phyloP scores from a whole-genome alignment of 139 green algal genomes.

The Chlamydomonas sp. region DNA sequence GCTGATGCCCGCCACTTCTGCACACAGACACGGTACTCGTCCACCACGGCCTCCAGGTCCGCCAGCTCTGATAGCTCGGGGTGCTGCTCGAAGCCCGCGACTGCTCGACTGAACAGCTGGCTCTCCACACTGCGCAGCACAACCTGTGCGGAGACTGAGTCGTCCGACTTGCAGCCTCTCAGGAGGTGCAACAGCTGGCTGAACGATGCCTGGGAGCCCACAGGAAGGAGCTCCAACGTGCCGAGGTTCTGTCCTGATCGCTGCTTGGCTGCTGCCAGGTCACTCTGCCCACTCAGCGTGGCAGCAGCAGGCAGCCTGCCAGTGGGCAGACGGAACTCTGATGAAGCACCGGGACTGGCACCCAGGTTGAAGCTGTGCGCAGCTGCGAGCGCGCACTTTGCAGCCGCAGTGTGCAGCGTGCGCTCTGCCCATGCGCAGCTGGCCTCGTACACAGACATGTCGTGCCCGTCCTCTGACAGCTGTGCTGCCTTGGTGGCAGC shows the following conservation, averaged over 20 bases:
- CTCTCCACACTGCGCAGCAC: slow-evolving; percentile 28
- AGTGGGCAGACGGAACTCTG: not conserved
- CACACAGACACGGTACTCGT: slow-evolving; percentile 26
- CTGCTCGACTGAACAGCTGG: slow-evolving; percentile 29
- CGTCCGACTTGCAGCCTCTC: too few species aligned
- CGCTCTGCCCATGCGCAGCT: not conserved
- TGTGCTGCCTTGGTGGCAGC: slow-evolving; percentile 19
- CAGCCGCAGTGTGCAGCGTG: slow-evolving; percentile 3
- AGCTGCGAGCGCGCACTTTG: not conserved
- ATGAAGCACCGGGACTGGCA: not conserved
- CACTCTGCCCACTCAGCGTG: not conserved
- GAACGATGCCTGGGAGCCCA: too few species aligned
- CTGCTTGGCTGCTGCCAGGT: not conserved
- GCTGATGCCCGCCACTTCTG: too few species aligned
- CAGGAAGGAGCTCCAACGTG: not conserved
- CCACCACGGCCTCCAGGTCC: slow-evolving; percentile 28
- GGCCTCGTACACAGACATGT: slow-evolving; percentile 19
- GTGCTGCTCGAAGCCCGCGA: too few species aligned
- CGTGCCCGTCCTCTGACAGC: slow-evolving; percentile 21
- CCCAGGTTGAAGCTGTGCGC: not conserved
- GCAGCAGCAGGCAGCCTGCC: slow-evolving; percentile 10
- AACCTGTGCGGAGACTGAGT: too few species aligned
- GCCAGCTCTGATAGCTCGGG: too few species aligned
- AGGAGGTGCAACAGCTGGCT: too few species aligned
- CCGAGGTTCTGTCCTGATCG: slow-evolving; percentile 1